Percentiles rank a stretch among this genome's conserved stretches.
Evolutionary conservation across 768 basidiomycete genomes (phyloP).

Genomic region (Plicaturopsis crispa): DNA sequence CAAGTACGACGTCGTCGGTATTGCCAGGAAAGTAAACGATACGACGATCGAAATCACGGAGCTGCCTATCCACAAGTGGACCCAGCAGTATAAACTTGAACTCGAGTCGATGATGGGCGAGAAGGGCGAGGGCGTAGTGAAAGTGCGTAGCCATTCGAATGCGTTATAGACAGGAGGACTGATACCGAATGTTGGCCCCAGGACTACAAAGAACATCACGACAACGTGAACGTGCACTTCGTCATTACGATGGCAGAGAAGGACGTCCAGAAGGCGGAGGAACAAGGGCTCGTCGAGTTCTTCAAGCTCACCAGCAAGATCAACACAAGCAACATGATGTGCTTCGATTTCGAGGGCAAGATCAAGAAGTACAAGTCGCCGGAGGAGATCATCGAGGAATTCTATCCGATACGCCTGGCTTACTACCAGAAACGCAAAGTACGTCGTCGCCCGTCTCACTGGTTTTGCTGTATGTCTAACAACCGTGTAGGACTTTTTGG

Average conservation of each 20-base stretch:
- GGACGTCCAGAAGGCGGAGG: slow-evolving; percentile 80
- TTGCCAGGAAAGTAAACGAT: slow-evolving; percentile 69
- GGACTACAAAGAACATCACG: slow-evolving; percentile 98
- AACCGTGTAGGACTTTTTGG: slow-evolving; percentile 64
- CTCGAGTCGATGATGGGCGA: slow-evolving; percentile 85
- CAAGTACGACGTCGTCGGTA: slow-evolving; percentile 78
- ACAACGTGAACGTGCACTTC: slow-evolving; percentile 88
- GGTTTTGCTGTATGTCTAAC: background rate
- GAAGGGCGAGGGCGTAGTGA: slow-evolving; percentile 75
- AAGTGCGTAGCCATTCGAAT: slow-evolving; percentile 37
- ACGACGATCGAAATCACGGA: slow-evolving; percentile 94
- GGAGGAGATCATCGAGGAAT: slow-evolving; percentile 90
- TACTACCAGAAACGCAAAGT: slow-evolving; percentile 98
- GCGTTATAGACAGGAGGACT: background rate
- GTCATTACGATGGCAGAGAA: slow-evolving; percentile 72
- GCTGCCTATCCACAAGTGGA: slow-evolving; percentile 94
- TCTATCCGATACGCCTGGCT: slow-evolving; percentile 81
- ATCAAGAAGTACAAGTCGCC: slow-evolving; percentile 88
- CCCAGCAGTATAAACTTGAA: slow-evolving; percentile 85
- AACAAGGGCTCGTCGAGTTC: slow-evolving; percentile 82
- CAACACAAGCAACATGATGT: slow-evolving; percentile 95
- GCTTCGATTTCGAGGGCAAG: slow-evolving; percentile 93
- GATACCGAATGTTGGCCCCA: slow-evolving; percentile 21
- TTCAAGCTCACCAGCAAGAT: slow-evolving; percentile 87
- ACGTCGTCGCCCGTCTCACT: slow-evolving; percentile 7